Base-by-base conservation (phyloP, 2,329 filamentous ascomycete species). In the Paraconiothyrium sp. region DNA sequence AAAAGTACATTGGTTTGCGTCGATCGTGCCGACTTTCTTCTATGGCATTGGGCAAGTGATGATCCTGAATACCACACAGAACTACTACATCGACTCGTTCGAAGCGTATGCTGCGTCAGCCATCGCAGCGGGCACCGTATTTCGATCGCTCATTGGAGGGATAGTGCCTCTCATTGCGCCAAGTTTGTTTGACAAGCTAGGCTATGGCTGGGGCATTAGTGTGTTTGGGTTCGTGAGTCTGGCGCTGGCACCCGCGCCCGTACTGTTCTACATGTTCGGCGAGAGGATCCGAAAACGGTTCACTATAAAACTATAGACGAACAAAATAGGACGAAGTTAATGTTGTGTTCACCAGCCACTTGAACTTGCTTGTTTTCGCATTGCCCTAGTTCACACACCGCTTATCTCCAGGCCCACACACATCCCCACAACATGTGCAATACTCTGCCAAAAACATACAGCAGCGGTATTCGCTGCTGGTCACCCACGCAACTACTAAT, bases 21-120 rank as follows among this genome's bases (percentile, higher is more conserved):
- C 78, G 5, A 79, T 83, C 37, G 68, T 77, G 0, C 72, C 78
- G 2, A 83, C 81, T 0, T 83, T 80, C 65, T 83, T 82, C 70
- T 85, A 84, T 64, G 84, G 83, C 13, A 77, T 85, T 20, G 83
- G 84, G 2, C 84, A 85, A 58, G 82, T 86, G 11, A 81, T 84
- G 65, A 84, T 85, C 34, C 72, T 86, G 57, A 86, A 85, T 58
- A 79, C 78, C 13, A 83, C 83, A 16, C 84, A 86, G 57, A 86
- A 86, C 56, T 85, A 85, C 69, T 85, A 84, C 67, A 85, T 85
- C 50, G 83, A 85, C 66, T 78, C 79, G 24, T 85, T 84, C 59
- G 82, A 84, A 60, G 78, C 79, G 68, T 84, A 83, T 62, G 83
- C 83, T 6, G 83, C 83, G 7, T 80, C 77, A 39, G 83, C 83